These are phyloP conservation scores for Diaporthe vaccinii DNA, from an alignment of 2,329 filamentous ascomycete genomes.

Conservation along the genomic window DNA sequence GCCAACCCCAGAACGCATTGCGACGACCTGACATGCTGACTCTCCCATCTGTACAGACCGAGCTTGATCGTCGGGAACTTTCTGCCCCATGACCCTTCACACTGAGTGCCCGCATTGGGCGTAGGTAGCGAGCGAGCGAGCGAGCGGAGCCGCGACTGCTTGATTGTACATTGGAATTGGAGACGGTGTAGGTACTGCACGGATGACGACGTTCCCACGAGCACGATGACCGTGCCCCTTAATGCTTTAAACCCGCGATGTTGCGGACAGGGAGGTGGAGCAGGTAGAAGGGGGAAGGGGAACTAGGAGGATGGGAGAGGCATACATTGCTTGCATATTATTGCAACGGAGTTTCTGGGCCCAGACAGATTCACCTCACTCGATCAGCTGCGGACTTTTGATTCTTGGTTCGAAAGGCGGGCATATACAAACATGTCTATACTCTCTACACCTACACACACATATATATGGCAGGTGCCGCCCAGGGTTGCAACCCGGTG, in stretches of 20 bases:
- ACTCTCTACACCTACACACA: not conserved
- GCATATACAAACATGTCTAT: conserved; percentile 2
- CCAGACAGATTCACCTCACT: conserved; percentile 6
- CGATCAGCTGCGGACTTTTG: not conserved
- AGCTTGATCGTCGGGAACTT: conserved; percentile 98
- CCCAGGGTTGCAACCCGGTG: not conserved
- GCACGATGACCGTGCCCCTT: conserved; percentile 28
- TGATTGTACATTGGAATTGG: conserved; percentile 21
- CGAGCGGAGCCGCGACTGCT: not conserved
- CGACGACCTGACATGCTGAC: not conserved
- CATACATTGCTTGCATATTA: not conserved
- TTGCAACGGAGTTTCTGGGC: conserved; percentile 22
- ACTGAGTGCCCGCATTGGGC: conserved; percentile 40
- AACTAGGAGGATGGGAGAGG: not conserved
- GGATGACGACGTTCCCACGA: not conserved
- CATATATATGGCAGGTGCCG: conserved; percentile 17
- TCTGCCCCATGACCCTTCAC: conserved; percentile 81
- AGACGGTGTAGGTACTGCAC: not conserved
- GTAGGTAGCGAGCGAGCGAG: not conserved
- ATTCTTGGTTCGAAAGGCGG: not conserved
- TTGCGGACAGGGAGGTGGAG: not conserved
- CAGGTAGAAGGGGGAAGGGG: not conserved
- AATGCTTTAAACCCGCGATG: conserved; percentile 32
- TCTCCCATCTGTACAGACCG: conserved; percentile 68
- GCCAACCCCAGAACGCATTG: not conserved